Percentiles rank a stretch among this genome's conserved stretches.
Conservation (phyloP, 805 yeast genomes). For the Torulaspora indica region DNA sequence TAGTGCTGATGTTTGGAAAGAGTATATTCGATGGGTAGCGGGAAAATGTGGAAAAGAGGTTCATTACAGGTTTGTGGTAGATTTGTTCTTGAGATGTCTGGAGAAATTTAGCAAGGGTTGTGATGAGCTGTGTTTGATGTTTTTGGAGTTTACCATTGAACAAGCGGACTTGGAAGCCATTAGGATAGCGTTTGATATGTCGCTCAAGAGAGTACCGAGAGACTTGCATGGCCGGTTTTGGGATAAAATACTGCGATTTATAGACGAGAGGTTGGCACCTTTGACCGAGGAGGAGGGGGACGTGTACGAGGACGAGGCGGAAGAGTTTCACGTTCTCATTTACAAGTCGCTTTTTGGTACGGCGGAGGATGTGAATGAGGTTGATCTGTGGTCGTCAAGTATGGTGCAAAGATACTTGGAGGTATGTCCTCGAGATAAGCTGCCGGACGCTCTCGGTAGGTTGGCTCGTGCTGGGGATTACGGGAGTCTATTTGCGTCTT, state of each 20-base stretch:
- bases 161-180: conserved; percentile 35
- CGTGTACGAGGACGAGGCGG: conserved; percentile 12
- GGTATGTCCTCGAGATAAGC: conserved; percentile 19
- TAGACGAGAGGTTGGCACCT: conserved; percentile 19
- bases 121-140: conserved; percentile 51
- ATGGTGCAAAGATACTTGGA: conserved; percentile 23
- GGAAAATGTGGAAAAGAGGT: conserved; percentile 5
- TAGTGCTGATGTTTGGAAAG: conserved; percentile 23
- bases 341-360: conserved; percentile 10
- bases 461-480: conserved; percentile 23
- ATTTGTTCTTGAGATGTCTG: conserved; percentile 34
- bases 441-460: conserved; percentile 9
- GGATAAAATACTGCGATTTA: conserved; percentile 23
- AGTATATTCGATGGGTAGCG: conserved; percentile 40
- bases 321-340: conserved; percentile 14
- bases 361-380: conserved; percentile 4
- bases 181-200: conserved; percentile 28
- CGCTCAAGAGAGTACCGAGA: conserved; percentile 14
- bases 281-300: conserved; percentile 13
- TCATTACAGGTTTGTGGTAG: neutral
- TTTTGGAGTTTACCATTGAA: conserved; percentile 44
- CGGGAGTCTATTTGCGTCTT: conserved; percentile 12
- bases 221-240: conserved; percentile 26
- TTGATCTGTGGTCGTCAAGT: conserved; percentile 27
- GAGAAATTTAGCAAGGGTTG: conserved; percentile 27